Evolutionary conservation across 768 basidiomycete genomes (phyloP), one percentile per base, ranked within the genome.

Genomic region (Suillus bovinus): DNA sequence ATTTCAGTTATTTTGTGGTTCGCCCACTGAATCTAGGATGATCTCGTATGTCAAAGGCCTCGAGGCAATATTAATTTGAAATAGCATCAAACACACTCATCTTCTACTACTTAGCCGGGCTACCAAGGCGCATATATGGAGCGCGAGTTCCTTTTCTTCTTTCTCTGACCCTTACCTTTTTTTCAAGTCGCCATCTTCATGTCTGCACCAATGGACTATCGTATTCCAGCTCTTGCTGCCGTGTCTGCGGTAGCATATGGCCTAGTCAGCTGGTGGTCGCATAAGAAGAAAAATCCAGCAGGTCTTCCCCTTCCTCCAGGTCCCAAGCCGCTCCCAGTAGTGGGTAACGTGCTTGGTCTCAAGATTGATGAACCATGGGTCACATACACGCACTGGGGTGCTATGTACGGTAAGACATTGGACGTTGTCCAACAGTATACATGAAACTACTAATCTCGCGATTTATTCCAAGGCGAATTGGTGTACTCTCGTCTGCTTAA

Each of bases 241-340:
- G 29, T 63, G 3, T 64, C 61, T 4, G 44, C 70, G 4, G 54
- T 36, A 1, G 62, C 57, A 1, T 67, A 17, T 22, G 60, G 57
- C 22, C 17, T 71, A 20, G 27, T 54, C 16, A 49, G 44, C 14
- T 50, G 60, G 47, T 66, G 66, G 65, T 47, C 61, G 2, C 38
- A 33, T 7, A 59, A 49, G 52, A 63, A 62, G 52, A 62, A 44
- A 53, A 60, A 34, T 33, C 13, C 52, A 1, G 5, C n/a, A 10
- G 22, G 31, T 4, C 14, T 44, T 54, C 70, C 73, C 0, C 74
- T 84, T 24, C 82, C 81, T n/a, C 82, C 81, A 20, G 86, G 85
- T 24, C 86, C 86, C 1, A 78, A 74, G 58, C 81, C 81, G 24
- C 67, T 86, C 27, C 74, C 74, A 34, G 52, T 75, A 54, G 47